Evolutionary conservation across 1,139 yeast species (phyloP), one percentile per base, ranked within the genome.

Genomic region (Magnusiomyces sp.): DNA sequence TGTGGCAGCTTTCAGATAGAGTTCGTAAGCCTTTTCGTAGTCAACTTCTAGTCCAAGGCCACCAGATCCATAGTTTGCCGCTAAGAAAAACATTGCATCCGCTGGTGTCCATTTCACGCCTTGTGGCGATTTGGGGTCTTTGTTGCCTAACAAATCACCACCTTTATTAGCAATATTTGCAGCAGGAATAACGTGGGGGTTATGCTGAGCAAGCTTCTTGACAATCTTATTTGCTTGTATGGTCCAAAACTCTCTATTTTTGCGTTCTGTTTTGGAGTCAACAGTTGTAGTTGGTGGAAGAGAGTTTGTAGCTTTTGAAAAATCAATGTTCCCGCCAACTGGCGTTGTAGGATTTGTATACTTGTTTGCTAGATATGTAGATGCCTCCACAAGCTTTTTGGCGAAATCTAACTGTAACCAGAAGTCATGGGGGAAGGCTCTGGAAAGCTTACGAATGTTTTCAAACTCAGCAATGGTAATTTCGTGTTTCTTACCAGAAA

Each of bases 11-110:
- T 74, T 75, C 39, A 66, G 58, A 62, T 82, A 83, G 48, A 73
- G 69, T 51, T 77, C 77, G 57, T 76, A 78, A 1, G 89, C 88
- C 59, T 75, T 75, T 41, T 64, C 72, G 56, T 78, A 79, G 64
- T 81, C 81, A 47, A 72, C 69, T 16, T 74, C 77, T 13, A 81
- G 67, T 5, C 82, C 72, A 39, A 76, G 71, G 4, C 72, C 72
- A 16, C 77, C 75, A 32, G 77, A 75, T 29, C 86, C 80, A 59
- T 79, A 82, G 44, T 80, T 68, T 38, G 82, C 75, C 1, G 83
- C 90, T 54, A 81, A 62, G 51, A 74, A 72, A 56, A 76, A 79
- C 57, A 77, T 65, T 1, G 88, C 84, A 33, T 71, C 69, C 49
- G 81, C 67, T 58, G 74, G 64, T 56, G 68, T 60, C 29, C 29